Conservation (phyloP, 306 rosid genomes). For the Castanospermum australe region DNA sequence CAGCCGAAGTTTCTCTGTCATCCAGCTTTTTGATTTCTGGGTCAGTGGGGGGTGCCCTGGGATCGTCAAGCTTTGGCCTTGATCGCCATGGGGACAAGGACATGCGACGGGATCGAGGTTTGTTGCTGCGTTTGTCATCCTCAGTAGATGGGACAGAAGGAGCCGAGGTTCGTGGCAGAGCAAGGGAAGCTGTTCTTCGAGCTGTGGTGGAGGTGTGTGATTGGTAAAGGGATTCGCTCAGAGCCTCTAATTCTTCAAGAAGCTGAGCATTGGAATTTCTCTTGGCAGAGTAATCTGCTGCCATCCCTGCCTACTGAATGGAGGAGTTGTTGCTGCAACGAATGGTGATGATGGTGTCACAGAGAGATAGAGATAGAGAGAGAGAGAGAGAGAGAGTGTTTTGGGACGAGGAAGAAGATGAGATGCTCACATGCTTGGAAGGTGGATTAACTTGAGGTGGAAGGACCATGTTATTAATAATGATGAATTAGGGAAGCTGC, state of each 20-base stretch:
- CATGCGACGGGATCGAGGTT: slow-evolving; percentile 54
- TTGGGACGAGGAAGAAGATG: slow-evolving; percentile 6
- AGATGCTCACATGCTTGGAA: slow-evolving; percentile 25
- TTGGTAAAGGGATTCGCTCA: slow-evolving; percentile 77
- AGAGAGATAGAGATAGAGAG: neutral
- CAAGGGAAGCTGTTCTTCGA: slow-evolving; percentile 83
- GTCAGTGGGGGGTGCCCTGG: slow-evolving; percentile 20
- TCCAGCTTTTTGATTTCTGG: slow-evolving; percentile 38
- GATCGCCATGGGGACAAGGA: slow-evolving; percentile 88
- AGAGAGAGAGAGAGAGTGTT: neutral
- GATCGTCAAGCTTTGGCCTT: slow-evolving; percentile 52
- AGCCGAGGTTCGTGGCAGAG: slow-evolving; percentile 60
- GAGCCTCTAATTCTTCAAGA: slow-evolving; percentile 74
- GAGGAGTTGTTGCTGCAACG: slow-evolving; percentile 1
- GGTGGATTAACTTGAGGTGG: slow-evolving; percentile 32
- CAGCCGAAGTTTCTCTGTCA: slow-evolving; percentile 38
- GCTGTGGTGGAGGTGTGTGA: slow-evolving; percentile 50
- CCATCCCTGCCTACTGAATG: slow-evolving; percentile 50
- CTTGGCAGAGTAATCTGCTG: slow-evolving; percentile 37
- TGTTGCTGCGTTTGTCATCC: slow-evolving; percentile 46
- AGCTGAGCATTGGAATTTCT: slow-evolving; percentile 64
- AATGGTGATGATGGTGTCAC: neutral
- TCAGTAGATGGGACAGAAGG: slow-evolving; percentile 53
- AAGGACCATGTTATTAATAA: slow-evolving; percentile 35
- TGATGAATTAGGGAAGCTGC: slow-evolving; percentile 25